phyloP scores from a whole-genome alignment of 2,329 filamentous ascomycete species.

The Cladosporium phlei region DNA sequence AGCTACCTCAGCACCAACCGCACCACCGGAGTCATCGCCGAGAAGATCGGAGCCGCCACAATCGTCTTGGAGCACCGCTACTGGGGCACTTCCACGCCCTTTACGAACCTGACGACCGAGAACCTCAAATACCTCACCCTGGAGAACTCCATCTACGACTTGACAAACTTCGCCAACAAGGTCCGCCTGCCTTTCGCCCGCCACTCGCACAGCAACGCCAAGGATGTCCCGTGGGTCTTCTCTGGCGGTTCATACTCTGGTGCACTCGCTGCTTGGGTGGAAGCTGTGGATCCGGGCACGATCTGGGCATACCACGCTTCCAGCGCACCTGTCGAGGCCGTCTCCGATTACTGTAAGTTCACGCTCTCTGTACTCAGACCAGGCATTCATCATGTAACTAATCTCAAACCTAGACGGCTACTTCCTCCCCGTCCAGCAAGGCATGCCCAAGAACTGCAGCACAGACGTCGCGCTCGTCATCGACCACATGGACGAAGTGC shows the following conservation, averaged over 20 bases:
- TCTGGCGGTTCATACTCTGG: conserved; percentile 55
- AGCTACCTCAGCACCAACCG: conserved; percentile 49
- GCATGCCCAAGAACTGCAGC: conserved; percentile 57
- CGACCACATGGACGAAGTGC: conserved; percentile 42
- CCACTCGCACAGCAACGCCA: conserved; percentile 45
- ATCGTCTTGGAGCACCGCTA: conserved; percentile 57
- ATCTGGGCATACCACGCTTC: conserved; percentile 59
- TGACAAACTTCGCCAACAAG: conserved; percentile 51
- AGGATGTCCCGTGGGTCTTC: conserved; percentile 53
- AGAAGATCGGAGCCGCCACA: conserved; percentile 51
- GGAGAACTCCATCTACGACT: conserved; percentile 50
- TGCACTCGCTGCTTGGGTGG: conserved; percentile 53
- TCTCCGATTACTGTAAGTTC: conserved; percentile 57
- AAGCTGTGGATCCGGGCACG: conserved; percentile 49
- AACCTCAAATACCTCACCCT: conserved; percentile 53
- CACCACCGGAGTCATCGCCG: conserved; percentile 48
- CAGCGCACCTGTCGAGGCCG: conserved; percentile 52
- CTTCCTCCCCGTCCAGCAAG: conserved; percentile 52
- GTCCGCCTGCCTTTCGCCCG: conserved; percentile 52
- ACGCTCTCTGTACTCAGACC: too few species aligned
- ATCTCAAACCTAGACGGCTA: too few species aligned
- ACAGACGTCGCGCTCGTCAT: conserved; percentile 49
- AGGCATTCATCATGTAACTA: too few species aligned
- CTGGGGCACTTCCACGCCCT: conserved; percentile 55
- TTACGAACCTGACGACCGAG: conserved; percentile 45